Evolutionary conservation across 2,329 filamentous ascomycete species (phyloP).

Genomic region (Verticillium isaacii): DNA sequence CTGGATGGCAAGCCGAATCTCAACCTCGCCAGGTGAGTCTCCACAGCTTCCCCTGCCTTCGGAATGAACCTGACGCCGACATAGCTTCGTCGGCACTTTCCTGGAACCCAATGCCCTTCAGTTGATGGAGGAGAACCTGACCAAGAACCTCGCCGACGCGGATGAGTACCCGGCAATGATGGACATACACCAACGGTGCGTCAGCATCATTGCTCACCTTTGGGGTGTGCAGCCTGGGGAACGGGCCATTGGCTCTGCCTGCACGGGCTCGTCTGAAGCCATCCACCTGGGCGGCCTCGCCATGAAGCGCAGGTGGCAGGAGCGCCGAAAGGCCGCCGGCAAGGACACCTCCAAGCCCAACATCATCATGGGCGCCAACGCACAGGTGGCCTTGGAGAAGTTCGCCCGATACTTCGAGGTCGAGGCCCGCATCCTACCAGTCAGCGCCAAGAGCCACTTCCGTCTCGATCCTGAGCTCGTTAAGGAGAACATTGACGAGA

Average conservation of each 20-base stretch:
- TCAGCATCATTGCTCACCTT: slow-evolving; percentile 63
- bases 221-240: slow-evolving; percentile 59
- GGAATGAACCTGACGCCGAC: background rate
- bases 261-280: slow-evolving; percentile 66
- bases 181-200: slow-evolving; percentile 60
- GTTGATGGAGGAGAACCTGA: slow-evolving; percentile 63
- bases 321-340: slow-evolving; percentile 52
- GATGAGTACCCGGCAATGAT: slow-evolving; percentile 58
- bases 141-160: slow-evolving; percentile 69
- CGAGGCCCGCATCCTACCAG: slow-evolving; percentile 60
- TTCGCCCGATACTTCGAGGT: slow-evolving; percentile 73
- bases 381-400: slow-evolving; percentile 69
- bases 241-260: slow-evolving; percentile 63
- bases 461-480: slow-evolving; percentile 60
- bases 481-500: slow-evolving; percentile 65
- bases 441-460: slow-evolving; percentile 55
- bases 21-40: slow-evolving; percentile 52
- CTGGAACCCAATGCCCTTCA: slow-evolving; percentile 63
- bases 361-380: slow-evolving; percentile 70
- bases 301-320: slow-evolving; percentile 73
- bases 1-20: slow-evolving; percentile 63
- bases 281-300: slow-evolving; percentile 67
- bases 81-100: slow-evolving; percentile 65
- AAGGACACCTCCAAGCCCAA: slow-evolving; percentile 63
- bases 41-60: background rate